phyloP scores from a whole-genome alignment of 257 asterid species.

The Thymus quinquecostatus region DNA sequence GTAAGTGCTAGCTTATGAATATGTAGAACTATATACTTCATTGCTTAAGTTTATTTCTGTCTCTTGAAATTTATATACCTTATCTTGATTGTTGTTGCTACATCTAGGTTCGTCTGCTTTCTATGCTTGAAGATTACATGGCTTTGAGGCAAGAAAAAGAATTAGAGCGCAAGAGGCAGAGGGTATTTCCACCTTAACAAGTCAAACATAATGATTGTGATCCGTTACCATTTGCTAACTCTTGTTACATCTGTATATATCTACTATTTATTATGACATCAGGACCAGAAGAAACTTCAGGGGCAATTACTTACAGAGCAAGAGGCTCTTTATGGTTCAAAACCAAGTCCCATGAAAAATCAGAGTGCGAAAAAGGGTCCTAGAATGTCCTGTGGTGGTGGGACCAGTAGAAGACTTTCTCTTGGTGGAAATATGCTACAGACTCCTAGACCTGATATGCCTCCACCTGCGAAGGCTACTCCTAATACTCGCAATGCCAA shows the following conservation, averaged over 20 bases:
- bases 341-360: slow-evolving; percentile 70
- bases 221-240: slow-evolving; percentile 17
- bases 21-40: background rate
- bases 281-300: slow-evolving; percentile 86
- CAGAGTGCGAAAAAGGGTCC: slow-evolving; percentile 59
- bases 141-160: slow-evolving; percentile 85
- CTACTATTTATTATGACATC: slow-evolving; percentile 26
- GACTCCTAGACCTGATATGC: slow-evolving; percentile 52
- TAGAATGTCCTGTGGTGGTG: slow-evolving; percentile 53
- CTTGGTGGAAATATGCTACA: slow-evolving; percentile 57
- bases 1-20: slow-evolving; percentile 47
- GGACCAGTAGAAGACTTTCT: slow-evolving; percentile 50
- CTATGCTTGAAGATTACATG: slow-evolving; percentile 82
- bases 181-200: slow-evolving; percentile 49
- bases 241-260: background rate
- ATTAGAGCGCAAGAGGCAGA: slow-evolving; percentile 80
- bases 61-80: background rate
- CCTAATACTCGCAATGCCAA: slow-evolving; percentile 51
- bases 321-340: slow-evolving; percentile 64
- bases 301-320: slow-evolving; percentile 61
- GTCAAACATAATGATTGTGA: slow-evolving; percentile 8
- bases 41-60: background rate
- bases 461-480: slow-evolving; percentile 47
- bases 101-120: slow-evolving; percentile 71
- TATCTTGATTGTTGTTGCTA: slow-evolving; percentile 23